These are phyloP conservation scores for Aspergillus nidulans DNA, from an alignment of 495 filamentous ascomycete genomes.

Conservation along the genomic window DNA sequence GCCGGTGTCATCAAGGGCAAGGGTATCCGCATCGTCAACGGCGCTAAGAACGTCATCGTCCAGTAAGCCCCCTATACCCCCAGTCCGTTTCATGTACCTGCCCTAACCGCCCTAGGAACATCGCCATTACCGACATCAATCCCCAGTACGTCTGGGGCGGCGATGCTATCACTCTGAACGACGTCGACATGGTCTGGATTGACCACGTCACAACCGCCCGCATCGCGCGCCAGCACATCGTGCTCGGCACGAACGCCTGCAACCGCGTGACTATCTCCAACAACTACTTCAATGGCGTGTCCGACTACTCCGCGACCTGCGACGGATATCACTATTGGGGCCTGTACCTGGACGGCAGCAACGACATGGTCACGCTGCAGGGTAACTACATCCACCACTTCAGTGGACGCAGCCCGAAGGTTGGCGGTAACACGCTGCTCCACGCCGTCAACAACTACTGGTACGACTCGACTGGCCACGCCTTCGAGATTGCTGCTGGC, in stretches of 20 bases:
- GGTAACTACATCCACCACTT: constrained; percentile 46
- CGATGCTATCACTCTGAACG: constrained; percentile 43
- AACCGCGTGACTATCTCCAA: constrained; percentile 45
- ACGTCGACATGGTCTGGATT: constrained; percentile 43
- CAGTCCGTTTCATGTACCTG: not conserved
- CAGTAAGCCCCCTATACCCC: constrained; percentile 22
- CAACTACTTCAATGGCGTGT: constrained; percentile 39
- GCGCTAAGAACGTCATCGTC: constrained; percentile 45
- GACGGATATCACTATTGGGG: constrained; percentile 46
- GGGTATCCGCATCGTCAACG: constrained; percentile 41
- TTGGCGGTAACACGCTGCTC: constrained; percentile 38
- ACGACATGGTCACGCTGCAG: constrained; percentile 42
- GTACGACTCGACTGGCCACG: constrained; percentile 48
- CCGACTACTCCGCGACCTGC: constrained; percentile 39
- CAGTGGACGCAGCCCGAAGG: constrained; percentile 39
- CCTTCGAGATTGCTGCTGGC: constrained; percentile 51
- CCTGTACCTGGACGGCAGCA: constrained; percentile 36
- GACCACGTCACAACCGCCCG: constrained; percentile 46
- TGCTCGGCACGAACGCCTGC: constrained; percentile 35
- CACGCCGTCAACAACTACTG: constrained; percentile 58
- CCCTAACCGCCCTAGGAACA: constrained; percentile 26
- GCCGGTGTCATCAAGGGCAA: constrained; percentile 40
- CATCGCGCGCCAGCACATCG: constrained; percentile 44
- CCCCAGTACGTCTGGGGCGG: constrained; percentile 48
- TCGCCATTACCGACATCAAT: constrained; percentile 46